These are phyloP conservation scores for Ceratocystis cubensis DNA, from an alignment of 2,329 filamentous ascomycete species.

Conservation along the genomic window DNA sequence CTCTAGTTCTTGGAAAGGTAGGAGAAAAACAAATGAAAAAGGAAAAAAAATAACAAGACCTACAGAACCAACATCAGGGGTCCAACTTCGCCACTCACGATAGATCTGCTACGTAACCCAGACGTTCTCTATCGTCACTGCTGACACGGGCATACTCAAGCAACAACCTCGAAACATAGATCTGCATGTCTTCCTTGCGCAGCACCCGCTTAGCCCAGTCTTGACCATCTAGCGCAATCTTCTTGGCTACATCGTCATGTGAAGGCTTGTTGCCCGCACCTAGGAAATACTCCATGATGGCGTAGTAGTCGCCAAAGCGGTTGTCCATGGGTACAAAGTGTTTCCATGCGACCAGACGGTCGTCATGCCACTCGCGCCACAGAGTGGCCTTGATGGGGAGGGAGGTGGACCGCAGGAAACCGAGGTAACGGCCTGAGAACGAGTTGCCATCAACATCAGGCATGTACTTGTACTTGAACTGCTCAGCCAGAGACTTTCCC, in stretches of 20 bases:
- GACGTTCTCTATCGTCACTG: constrained; percentile 38
- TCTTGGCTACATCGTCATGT: constrained; percentile 38
- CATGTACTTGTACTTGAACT: constrained; percentile 54
- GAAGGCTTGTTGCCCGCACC: constrained; percentile 29
- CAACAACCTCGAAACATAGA: constrained; percentile 54
- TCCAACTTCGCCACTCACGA: neutral
- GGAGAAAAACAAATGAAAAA: neutral
- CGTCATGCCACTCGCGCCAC: constrained; percentile 72
- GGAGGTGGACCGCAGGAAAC: constrained; percentile 55
- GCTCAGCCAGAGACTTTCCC: constrained; percentile 33
- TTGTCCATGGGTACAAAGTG: constrained; percentile 74
- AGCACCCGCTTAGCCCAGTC: constrained; percentile 57
- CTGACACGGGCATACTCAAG: constrained; percentile 49
- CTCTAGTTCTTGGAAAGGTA: neutral
- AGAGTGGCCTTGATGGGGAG: constrained; percentile 67
- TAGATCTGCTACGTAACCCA: constrained; percentile 46
- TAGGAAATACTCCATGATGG: constrained; percentile 62
- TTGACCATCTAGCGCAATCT: constrained; percentile 53
- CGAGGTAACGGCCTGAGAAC: constrained; percentile 55
- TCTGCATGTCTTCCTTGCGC: constrained; percentile 58
- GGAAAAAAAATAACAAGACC: neutral
- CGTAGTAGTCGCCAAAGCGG: constrained; percentile 58
- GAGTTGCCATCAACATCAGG: constrained; percentile 67
- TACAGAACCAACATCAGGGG: neutral
- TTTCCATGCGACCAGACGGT: constrained; percentile 59